Evolutionary conservation across 768 basidiomycete genomes (phyloP), one percentile per base, ranked within the genome.

Genomic region (Tulasnella calospora): DNA sequence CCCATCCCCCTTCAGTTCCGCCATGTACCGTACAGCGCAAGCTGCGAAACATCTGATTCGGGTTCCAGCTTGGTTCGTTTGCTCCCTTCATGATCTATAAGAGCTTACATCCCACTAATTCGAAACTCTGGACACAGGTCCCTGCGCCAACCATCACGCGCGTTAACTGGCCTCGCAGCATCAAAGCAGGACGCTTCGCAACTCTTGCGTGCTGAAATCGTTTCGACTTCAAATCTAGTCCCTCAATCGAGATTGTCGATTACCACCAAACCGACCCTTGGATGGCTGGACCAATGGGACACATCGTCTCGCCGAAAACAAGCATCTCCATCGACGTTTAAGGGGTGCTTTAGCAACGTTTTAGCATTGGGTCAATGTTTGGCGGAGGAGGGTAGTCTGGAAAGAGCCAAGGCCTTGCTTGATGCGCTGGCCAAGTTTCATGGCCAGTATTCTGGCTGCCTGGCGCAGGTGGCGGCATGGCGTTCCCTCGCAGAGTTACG

Each of bases 331-430:
- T 67, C 61, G 1, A 67, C 33, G 13, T 67, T 67, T 30, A 67
- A 35, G 33, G 61, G 30, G 27, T 67, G 61, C 33, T 67, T 67
- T 35, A 27, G 30, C 23, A 67, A 67, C 33, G 61, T 35, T 67
- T 19, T 67, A 27, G 61, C 61, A 67, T 19, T 67, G 17, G 30
- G 61, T 4, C 61, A 27, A 27, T 35, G 61, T 35, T 67, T 67
- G 33, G 61, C 61, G 10, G 61, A 67, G 61, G 61, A 67, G 61
- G 61, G 61, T 67, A 67, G 33, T 67, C 61, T 67, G 61, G 61
- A 67, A 35, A 35, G 61, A 12, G 27, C 61, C 30, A 67, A 35
- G 61, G 30, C 27, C 27, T 35, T 67, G 33, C 61, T 67, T 10
- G 61, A 35, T 9, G 61, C 61, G 15, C 27, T 67, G 30, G 61